Percentiles rank a stretch among this genome's conserved stretches.
These are phyloP conservation scores for Huntiella omanensis DNA, from an alignment of 2,329 filamentous ascomycete species.

Conservation along the genomic window DNA sequence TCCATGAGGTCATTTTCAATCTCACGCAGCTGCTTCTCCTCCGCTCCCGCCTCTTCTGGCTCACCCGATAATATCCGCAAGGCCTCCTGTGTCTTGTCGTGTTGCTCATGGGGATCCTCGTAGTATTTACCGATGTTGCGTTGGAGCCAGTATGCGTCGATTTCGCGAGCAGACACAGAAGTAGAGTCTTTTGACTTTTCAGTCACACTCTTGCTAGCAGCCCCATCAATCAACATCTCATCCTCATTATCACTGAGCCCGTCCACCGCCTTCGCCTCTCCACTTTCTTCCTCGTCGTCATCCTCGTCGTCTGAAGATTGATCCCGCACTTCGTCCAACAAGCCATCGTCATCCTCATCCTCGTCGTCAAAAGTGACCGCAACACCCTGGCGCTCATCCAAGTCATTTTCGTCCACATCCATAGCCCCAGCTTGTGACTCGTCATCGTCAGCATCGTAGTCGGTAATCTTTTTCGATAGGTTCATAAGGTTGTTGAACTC, in stretches of 20 bases:
- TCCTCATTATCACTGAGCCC: conserved; percentile 45
- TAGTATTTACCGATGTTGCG: conserved; percentile 79
- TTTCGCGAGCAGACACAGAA: conserved; percentile 63
- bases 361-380: conserved; percentile 91
- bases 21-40: conserved; percentile 72
- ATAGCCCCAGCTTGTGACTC: conserved; percentile 21
- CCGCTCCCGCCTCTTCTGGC: conserved; percentile 48
- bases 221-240: conserved; percentile 69
- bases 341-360: conserved; percentile 61
- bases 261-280: conserved; percentile 25
- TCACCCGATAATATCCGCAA: conserved; percentile 66
- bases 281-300: conserved; percentile 33
- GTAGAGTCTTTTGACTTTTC: conserved; percentile 30
- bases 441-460: conserved; percentile 92
- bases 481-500: conserved; percentile 96
- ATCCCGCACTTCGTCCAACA: conserved; percentile 74
- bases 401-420: conserved; percentile 45
- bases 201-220: conserved; percentile 22
- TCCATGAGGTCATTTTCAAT: conserved; percentile 98
- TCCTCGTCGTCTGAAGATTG: conserved; percentile 71
- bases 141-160: conserved; percentile 95
- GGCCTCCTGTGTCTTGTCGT: conserved; percentile 76
- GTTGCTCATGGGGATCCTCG: conserved; percentile 77
- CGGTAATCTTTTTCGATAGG: conserved; percentile 94
- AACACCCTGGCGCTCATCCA: conserved; percentile 89